Conservation (phyloP, 805 yeast genomes). For the Metschnikowia cubensis region DNA sequence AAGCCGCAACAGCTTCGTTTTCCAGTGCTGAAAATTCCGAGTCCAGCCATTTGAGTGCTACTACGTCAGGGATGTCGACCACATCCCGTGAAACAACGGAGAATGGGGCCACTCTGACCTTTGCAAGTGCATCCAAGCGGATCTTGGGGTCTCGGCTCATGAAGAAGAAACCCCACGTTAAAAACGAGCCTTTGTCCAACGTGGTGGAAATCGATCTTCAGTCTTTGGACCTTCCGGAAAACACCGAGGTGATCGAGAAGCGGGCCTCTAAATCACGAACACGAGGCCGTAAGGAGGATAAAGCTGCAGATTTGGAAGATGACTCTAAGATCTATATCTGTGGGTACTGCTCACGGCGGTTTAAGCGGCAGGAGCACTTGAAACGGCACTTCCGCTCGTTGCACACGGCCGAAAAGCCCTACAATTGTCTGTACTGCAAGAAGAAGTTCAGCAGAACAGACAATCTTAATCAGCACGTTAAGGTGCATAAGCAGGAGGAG, state of each 20-base stretch:
- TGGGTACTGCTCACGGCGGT: slow-evolving; percentile 58
- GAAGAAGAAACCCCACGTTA: slow-evolving; percentile 25
- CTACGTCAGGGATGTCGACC: slow-evolving; percentile 7
- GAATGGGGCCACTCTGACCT: slow-evolving; percentile 13
- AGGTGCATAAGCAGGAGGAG: slow-evolving; percentile 42
- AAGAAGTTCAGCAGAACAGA: slow-evolving; percentile 66
- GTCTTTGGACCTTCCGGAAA: slow-evolving; percentile 38
- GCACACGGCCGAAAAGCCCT: slow-evolving; percentile 72
- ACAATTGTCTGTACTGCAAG: slow-evolving; percentile 55
- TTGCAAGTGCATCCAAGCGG: slow-evolving; percentile 36
- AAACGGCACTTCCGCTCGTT: slow-evolving; percentile 70
- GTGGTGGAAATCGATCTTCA: slow-evolving; percentile 40
- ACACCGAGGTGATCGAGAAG: slow-evolving; percentile 33
- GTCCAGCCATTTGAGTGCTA: slow-evolving; percentile 4
- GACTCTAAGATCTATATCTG: slow-evolving; percentile 58
- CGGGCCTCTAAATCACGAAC: slow-evolving; percentile 31
- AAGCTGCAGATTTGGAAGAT: slow-evolving; percentile 49
- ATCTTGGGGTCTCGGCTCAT: slow-evolving; percentile 37
- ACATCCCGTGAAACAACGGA: not conserved
- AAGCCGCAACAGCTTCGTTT: slow-evolving; percentile 1
- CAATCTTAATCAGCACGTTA: slow-evolving; percentile 63
- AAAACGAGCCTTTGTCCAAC: slow-evolving; percentile 4
- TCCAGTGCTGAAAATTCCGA: slow-evolving; percentile 18
- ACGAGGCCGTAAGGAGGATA: slow-evolving; percentile 63
- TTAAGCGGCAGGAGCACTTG: slow-evolving; percentile 73